Evolutionary conservation across 306 rosid species (phyloP).

Genomic region (Glycine tomentella): DNA sequence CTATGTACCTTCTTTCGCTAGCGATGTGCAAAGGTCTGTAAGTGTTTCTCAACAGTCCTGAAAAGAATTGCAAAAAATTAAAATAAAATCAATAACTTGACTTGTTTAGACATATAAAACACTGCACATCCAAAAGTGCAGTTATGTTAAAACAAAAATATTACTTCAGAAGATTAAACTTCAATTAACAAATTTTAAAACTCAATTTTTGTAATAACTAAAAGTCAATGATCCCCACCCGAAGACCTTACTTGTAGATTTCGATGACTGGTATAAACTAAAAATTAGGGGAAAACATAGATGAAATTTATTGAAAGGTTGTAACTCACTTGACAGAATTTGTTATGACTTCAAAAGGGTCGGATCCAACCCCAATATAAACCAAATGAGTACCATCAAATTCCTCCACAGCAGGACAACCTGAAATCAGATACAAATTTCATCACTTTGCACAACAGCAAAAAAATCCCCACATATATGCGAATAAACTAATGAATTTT

Average conservation of each 20-base stretch:
- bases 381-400: conserved; percentile 88
- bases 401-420: conserved; percentile 81
- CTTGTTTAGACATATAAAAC: conserved; percentile 17
- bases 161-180: conserved; percentile 3
- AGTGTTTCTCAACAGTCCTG: conserved; percentile 84
- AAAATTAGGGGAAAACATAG: neutral
- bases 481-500: neutral
- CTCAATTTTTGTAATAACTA: neutral
- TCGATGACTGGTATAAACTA: neutral
- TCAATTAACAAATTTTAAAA: neutral
- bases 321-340: conserved; percentile 78
- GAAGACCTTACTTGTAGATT: neutral
- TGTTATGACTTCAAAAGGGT: conserved; percentile 86
- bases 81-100: conserved; percentile 10
- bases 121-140: conserved; percentile 1
- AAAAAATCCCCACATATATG: neutral
- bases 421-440: conserved; percentile 50
- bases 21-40: conserved; percentile 80
- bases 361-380: conserved; percentile 79
- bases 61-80: conserved; percentile 16
- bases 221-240: neutral
- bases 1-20: conserved; percentile 83
- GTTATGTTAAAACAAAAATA: neutral
- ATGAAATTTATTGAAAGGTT: neutral
- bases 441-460: neutral